Evolutionary conservation across 495 filamentous ascomycete genomes (phyloP).

Genomic region (Neurospora sp.): DNA sequence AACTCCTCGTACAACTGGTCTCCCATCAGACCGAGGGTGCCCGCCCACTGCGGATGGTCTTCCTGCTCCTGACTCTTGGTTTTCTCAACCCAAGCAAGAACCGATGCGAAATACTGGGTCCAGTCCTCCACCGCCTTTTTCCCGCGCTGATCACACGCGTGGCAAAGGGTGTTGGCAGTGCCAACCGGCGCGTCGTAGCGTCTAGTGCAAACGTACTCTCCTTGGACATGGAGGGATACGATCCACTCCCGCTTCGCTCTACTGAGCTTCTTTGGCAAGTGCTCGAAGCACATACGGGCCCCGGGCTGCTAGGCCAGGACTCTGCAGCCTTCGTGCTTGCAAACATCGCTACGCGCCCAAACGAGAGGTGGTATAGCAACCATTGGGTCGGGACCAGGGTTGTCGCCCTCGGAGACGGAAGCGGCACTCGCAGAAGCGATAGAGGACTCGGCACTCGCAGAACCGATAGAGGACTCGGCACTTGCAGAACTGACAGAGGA

Average conservation of each 20-base stretch:
- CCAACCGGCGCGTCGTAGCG: not conserved
- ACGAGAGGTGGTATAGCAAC: not conserved
- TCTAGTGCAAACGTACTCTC: rapidly evolving
- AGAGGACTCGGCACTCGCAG: too few relatives aligned
- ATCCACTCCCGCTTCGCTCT: not conserved
- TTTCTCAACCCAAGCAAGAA: not conserved
- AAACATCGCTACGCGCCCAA: not conserved
- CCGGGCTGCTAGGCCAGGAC: not conserved
- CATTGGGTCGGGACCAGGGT: too few relatives aligned
- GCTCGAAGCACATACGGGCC: not conserved
- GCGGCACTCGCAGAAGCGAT: too few relatives aligned
- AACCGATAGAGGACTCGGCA: too few relatives aligned
- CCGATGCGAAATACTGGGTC: not conserved
- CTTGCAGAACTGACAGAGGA: too few relatives aligned
- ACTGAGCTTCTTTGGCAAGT: not conserved
- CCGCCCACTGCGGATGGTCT: not conserved
- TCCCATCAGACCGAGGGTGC: too few relatives aligned
- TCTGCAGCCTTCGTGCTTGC: not conserved
- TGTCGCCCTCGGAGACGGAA: too few relatives aligned
- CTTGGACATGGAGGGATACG: not conserved
- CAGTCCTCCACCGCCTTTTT: not conserved
- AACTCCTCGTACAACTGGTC: too few relatives aligned
- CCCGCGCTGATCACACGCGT: not conserved
- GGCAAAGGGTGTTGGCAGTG: not conserved
- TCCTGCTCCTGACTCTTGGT: not conserved